Base-by-base conservation (phyloP, 345 rosid genomes). In the Excoecaria cochinchinensis region DNA sequence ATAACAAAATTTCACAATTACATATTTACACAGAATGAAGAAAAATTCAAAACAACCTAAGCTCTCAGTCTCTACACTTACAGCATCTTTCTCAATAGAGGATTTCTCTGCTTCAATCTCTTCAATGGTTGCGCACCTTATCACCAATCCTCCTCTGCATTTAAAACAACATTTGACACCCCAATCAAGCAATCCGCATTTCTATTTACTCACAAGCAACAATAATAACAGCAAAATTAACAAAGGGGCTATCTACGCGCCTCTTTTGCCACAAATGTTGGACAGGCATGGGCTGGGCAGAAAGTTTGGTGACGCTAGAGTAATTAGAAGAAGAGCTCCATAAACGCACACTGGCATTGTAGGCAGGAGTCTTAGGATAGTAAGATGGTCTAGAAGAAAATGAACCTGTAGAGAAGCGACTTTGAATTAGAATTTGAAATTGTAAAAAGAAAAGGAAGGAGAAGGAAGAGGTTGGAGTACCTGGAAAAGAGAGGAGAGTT, bases 51-150 rank as follows among this genome's bases (percentile, higher is more conserved):
- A 38, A 64, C 5, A 1, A 6, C 31, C 6, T 24, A 10, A 39
- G 24, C 11, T n/a, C 25, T 12, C 14, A 8, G 19, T 64, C 70
- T 52, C 10, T 52, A 42, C 36, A 82, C 98, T 78, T 74, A 95
- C 99, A 75, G 82, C 95, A 86, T 91, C 93, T 22, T 78, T 86
- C 87, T 95, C 96, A 67, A 95, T 87, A 42, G 83, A 76, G 64
- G 94, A 86, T 73, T 91, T 95, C 86, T 87, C 94, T 0, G 91
- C 97, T 79, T 89, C 96, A 10, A 95, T 93, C 82, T 95, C 99
- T 79, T 95, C 99, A 12, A 87, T 85, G 65, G 99, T 91, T 8
- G 98, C 98, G 75, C 84, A 87, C 74, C 89, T 90, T 76, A 92
- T 86, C 22, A 82, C 64, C 78, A 8, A 6, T 10, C 87, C 86